These are phyloP conservation scores for Paraleonurus japonicus DNA, from an alignment of 257 asterid genomes.

Conservation along the genomic window DNA sequence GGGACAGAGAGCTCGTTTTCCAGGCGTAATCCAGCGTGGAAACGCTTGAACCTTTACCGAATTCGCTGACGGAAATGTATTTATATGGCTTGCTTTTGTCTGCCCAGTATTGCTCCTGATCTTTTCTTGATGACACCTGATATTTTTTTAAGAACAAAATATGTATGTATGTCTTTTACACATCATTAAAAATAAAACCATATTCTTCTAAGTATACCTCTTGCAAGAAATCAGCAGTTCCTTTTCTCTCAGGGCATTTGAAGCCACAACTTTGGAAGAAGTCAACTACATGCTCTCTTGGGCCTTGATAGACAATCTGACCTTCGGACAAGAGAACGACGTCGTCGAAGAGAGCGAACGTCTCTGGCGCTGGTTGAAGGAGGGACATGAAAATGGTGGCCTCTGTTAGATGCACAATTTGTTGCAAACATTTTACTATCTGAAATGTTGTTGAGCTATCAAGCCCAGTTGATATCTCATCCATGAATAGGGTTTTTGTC, in stretches of 20 bases:
- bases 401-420: constrained; percentile 59
- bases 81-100: constrained; percentile 41
- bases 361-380: constrained; percentile 79
- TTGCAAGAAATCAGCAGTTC: constrained; percentile 57
- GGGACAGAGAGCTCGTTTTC: constrained; percentile 60
- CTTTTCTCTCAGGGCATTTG: constrained; percentile 73
- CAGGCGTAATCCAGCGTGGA: constrained; percentile 55
- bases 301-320: constrained; percentile 69
- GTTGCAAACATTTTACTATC: constrained; percentile 64
- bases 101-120: constrained; percentile 72
- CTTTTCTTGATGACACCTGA: constrained; percentile 69
- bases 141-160: too few species aligned
- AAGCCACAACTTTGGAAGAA: constrained; percentile 65
- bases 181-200: too few species aligned
- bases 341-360: constrained; percentile 70
- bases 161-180: too few species aligned
- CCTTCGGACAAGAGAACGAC: constrained; percentile 63
- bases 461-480: constrained; percentile 73
- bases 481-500: constrained; percentile 61
- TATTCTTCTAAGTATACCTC: too few species aligned
- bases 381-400: constrained; percentile 70
- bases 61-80: constrained; percentile 46
- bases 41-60: constrained; percentile 42
- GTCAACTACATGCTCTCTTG: constrained; percentile 43
- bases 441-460: constrained; percentile 80